A percentile compares a stretch with the other conserved stretches of the same genome.
These are phyloP conservation scores for Trematosphaeria pertusa DNA, from an alignment of 2,329 filamentous ascomycete species.

Conservation along the genomic window DNA sequence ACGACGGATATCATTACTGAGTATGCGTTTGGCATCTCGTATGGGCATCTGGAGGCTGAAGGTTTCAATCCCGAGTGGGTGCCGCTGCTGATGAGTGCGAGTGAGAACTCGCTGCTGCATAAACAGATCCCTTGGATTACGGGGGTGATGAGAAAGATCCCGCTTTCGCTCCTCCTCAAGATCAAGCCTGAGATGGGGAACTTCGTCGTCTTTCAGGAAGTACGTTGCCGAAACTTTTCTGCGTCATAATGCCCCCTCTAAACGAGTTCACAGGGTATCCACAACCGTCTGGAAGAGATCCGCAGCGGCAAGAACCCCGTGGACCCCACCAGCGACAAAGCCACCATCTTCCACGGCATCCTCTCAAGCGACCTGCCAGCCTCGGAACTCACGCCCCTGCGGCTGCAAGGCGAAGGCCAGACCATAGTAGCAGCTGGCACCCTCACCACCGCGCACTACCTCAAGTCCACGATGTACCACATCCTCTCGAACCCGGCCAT, in stretches of 20 bases:
- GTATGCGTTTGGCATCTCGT: constrained; percentile 12
- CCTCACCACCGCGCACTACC: constrained; percentile 16
- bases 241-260: too few species aligned
- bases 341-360: constrained; percentile 41
- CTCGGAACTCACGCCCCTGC: constrained; percentile 10
- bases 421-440: constrained; percentile 16
- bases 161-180: constrained; percentile 1
- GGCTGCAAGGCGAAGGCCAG: constrained; percentile 17
- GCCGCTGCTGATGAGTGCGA: constrained; percentile 1
- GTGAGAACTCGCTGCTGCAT: constrained; percentile 7
- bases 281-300: too few species aligned
- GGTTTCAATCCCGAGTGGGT: constrained; percentile 13
- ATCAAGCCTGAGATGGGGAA: constrained; percentile 13
- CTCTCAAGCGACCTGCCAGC: constrained; percentile 28
- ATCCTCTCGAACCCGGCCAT: constrained; percentile 26
- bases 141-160: constrained; percentile 7
- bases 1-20: constrained; percentile 23
- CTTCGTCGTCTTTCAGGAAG: constrained; percentile 11
- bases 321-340: background rate
- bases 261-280: too few species aligned
- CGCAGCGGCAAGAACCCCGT: too few species aligned
- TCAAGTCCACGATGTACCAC: constrained; percentile 23
- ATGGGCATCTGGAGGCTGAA: background rate
- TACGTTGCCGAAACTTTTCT: too few species aligned
- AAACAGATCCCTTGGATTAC: constrained; percentile 15